Conservation (phyloP, 2,329 filamentous ascomycete genomes). For the Didymella segeticola region DNA sequence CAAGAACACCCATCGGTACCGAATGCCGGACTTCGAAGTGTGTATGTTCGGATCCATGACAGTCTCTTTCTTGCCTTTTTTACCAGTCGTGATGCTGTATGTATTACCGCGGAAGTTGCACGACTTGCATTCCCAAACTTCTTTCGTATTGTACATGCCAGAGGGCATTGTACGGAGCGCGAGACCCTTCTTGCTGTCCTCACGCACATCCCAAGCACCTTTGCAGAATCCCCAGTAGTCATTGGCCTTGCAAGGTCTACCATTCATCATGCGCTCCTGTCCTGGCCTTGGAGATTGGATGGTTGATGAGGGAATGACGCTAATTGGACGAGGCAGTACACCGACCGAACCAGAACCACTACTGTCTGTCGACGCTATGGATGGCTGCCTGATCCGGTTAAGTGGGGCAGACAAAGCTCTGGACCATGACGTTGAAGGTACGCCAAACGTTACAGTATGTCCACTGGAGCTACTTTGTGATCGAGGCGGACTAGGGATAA, state of each 20-base stretch:
- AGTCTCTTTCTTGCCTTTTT: conserved; percentile 37
- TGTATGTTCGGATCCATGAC: conserved; percentile 40
- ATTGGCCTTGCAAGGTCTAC: conserved; percentile 49
- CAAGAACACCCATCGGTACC: conserved; percentile 50
- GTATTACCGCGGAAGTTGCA: conserved; percentile 46
- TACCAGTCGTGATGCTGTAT: conserved; percentile 29
- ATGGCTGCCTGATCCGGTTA: conserved; percentile 17
- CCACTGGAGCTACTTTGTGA: conserved; percentile 12
- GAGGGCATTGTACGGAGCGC: conserved; percentile 36
- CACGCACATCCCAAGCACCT: conserved; percentile 47
- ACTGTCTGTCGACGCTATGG: conserved; percentile 29
- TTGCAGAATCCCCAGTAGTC: conserved; percentile 53
- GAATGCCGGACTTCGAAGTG: conserved; percentile 34
- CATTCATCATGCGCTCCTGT: conserved; percentile 40
- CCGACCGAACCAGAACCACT: conserved; percentile 21
- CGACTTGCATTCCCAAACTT: conserved; percentile 45
- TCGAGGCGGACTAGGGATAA: conserved; percentile 4
- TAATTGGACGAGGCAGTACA: conserved; percentile 19
- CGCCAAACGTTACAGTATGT: conserved; percentile 9
- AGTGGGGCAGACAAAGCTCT: conserved; percentile 9
- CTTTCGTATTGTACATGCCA: conserved; percentile 44
- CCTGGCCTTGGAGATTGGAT: conserved; percentile 25
- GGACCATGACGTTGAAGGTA: conserved; percentile 1
- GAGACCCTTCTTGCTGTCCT: conserved; percentile 45
- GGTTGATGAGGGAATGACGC: conserved; percentile 24